Evolutionary conservation across 2,329 filamentous ascomycete genomes (phyloP).

Genomic region (Alternaria angustiovoidea): DNA sequence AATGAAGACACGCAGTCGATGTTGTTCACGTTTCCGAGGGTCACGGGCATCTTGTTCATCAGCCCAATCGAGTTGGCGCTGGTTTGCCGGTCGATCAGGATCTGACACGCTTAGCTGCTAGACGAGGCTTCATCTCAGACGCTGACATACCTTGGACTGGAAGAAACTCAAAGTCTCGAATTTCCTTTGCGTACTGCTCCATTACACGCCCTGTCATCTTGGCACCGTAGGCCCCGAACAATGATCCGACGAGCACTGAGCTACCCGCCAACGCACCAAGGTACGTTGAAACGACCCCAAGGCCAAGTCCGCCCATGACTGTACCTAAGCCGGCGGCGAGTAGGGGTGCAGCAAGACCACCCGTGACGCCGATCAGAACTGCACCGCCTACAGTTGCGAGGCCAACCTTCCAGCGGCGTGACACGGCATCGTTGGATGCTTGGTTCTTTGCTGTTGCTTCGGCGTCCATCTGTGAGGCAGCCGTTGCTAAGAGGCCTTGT

Average conservation of each 20-base stretch:
- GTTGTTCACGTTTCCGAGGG: conserved; percentile 39
- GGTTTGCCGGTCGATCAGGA: conserved; percentile 31
- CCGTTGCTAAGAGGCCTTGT: conserved; percentile 70
- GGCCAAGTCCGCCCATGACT: conserved; percentile 76
- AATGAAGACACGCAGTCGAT: conserved; percentile 74
- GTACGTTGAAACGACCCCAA: conserved; percentile 78
- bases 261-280: conserved; percentile 82
- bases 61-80: conserved; percentile 33
- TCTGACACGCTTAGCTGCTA: conserved; percentile 21
- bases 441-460: conserved; percentile 78
- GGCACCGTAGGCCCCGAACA: conserved; percentile 89
- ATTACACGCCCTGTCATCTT: conserved; percentile 85
- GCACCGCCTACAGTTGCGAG: conserved; percentile 87
- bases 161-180: conserved; percentile 89
- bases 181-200: conserved; percentile 81
- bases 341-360: conserved; percentile 77
- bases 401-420: conserved; percentile 79
- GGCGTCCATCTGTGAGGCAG: conserved; percentile 74
- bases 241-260: conserved; percentile 76
- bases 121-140: neutral
- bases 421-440: conserved; percentile 68
- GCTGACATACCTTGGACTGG: conserved; percentile 63
- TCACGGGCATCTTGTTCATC: conserved; percentile 38
- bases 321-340: conserved; percentile 79
- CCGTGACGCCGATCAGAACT: conserved; percentile 80